phyloP scores from a whole-genome alignment of 352 stramenopile species.

The Achlya hypogyna region DNA sequence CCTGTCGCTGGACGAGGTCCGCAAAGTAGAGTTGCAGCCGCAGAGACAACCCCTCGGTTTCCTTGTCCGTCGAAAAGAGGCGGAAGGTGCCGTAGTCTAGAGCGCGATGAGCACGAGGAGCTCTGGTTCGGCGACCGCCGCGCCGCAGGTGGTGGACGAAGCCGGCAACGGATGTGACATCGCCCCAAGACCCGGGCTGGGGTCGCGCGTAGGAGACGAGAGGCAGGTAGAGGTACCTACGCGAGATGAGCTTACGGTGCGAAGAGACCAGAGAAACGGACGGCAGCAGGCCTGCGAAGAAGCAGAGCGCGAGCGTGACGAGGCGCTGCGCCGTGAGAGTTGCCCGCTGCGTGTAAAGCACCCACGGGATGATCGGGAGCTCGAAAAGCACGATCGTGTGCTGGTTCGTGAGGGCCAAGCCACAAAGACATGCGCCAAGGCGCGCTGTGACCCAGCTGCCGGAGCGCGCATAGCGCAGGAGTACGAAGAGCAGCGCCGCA shows the following conservation, averaged over 20 bases:
- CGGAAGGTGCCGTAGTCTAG: constrained; percentile 91
- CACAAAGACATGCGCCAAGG: constrained; percentile 80
- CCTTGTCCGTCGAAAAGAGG: constrained; percentile 73
- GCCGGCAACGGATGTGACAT: constrained; percentile 74
- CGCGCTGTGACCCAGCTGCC: constrained; percentile 21
- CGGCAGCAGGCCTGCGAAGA: constrained; percentile 67
- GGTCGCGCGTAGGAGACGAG: constrained; percentile 49
- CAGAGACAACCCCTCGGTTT: constrained; percentile 58
- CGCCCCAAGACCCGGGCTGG: constrained; percentile 88
- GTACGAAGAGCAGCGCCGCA: constrained; percentile 58
- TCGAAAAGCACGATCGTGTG: constrained; percentile 93
- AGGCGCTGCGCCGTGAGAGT: constrained; percentile 35
- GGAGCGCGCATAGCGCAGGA: constrained; percentile 37
- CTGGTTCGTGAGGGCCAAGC: constrained; percentile 93
- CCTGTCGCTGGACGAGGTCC: constrained; percentile 53
- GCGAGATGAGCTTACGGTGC: background rate
- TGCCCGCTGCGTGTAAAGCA: constrained; percentile 42
- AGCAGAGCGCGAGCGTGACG: constrained; percentile 32
- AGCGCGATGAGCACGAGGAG: background rate
- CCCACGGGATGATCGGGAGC: constrained; percentile 73
- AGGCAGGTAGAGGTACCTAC: constrained; percentile 69
- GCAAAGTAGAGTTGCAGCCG: constrained; percentile 57
- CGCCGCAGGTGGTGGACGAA: constrained; percentile 88
- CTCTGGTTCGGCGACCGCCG: constrained; percentile 1
- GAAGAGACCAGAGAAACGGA: constrained; percentile 35